phyloP scores from a whole-genome alignment of 768 basidiomycete species.

The Lactarius hatsudake region DNA sequence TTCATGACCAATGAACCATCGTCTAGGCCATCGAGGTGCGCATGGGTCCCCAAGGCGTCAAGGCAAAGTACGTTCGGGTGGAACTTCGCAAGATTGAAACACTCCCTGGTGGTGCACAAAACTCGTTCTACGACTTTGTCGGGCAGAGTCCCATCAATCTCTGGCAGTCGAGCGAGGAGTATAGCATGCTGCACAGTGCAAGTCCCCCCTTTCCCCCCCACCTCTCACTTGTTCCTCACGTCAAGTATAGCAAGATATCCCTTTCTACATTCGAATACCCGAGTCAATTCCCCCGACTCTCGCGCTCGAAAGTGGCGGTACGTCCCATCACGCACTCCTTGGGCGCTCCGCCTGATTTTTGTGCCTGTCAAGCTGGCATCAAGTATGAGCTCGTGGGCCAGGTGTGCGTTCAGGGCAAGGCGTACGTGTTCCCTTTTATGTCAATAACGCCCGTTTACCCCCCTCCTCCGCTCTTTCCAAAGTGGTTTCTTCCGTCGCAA shows the following conservation, averaged over 20 bases:
- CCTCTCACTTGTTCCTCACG: not conserved
- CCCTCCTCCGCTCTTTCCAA: not conserved
- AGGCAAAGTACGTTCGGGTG: slow-evolving; percentile 89
- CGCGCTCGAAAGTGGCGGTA: slow-evolving; percentile 72
- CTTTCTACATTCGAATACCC: slow-evolving; percentile 88
- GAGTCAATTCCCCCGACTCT: slow-evolving; percentile 88
- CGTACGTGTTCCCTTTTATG: slow-evolving; percentile 42
- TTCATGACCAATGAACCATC: not conserved
- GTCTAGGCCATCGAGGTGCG: slow-evolving; percentile 82
- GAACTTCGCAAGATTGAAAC: slow-evolving; percentile 91
- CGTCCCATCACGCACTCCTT: slow-evolving; percentile 25
- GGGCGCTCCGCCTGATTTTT: not conserved
- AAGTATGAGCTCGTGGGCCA: slow-evolving; percentile 88
- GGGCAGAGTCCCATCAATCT: slow-evolving; percentile 79
- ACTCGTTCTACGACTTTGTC: slow-evolving; percentile 76
- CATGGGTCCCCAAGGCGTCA: slow-evolving; percentile 67
- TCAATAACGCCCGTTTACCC: not conserved
- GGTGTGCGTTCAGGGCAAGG: slow-evolving; percentile 83
- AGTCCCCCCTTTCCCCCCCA: slow-evolving; percentile 24
- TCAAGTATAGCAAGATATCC: slow-evolving; percentile 69
- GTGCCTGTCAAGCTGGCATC: slow-evolving; percentile 60
- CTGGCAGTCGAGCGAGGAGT: slow-evolving; percentile 81
- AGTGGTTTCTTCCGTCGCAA: slow-evolving; percentile 83
- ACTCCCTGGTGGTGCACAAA: slow-evolving; percentile 62
- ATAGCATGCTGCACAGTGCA: slow-evolving; percentile 64